Evolutionary conservation across 495 filamentous ascomycete genomes (phyloP).

Genomic region (Acidiella bohemica): DNA sequence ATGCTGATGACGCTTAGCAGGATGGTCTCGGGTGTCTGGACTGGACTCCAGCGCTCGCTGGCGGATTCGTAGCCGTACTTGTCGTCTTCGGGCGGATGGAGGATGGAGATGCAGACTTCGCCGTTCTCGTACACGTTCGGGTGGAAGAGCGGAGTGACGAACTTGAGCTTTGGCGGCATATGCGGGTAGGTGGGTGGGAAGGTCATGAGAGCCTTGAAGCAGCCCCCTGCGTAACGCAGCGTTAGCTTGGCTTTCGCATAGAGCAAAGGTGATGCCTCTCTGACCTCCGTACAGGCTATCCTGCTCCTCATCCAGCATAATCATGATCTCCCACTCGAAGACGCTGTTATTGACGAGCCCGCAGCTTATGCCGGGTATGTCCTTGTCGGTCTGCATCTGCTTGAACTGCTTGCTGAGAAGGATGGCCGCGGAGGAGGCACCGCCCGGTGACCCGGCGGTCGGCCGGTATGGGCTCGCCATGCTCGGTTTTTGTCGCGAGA

Average conservation of each 20-base stretch:
- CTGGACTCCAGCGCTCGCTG: conserved; percentile 91
- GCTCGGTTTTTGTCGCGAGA: background rate
- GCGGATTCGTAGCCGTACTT: conserved; percentile 88
- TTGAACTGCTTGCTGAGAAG: conserved; percentile 78
- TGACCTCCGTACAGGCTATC: conserved; percentile 81
- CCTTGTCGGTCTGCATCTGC: conserved; percentile 81
- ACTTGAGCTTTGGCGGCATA: conserved; percentile 81
- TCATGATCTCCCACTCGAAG: conserved; percentile 99
- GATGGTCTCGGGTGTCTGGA: conserved; percentile 93
- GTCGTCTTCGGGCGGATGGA: conserved; percentile 93
- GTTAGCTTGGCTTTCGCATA: background rate
- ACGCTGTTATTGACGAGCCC: conserved; percentile 79
- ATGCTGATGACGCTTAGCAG: conserved; percentile 85
- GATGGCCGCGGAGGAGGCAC: conserved; percentile 41
- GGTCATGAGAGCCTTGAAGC: conserved; percentile 67
- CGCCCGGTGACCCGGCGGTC: conserved; percentile 4
- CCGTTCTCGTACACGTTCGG: conserved; percentile 87
- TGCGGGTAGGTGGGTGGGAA: conserved; percentile 80
- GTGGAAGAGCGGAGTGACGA: conserved; percentile 81
- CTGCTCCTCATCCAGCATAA: conserved; percentile 88
- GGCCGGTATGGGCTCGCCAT: conserved; percentile 8
- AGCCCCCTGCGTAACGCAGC: conserved; percentile 50
- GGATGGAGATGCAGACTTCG: conserved; percentile 90
- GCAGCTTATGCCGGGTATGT: conserved; percentile 86
- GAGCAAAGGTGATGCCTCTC: conserved; percentile 22